Evolutionary conservation across 2,329 filamentous ascomycete species (phyloP), one percentile per base, ranked within the genome.

Genomic region (Ploettnerulaceae sp.): DNA sequence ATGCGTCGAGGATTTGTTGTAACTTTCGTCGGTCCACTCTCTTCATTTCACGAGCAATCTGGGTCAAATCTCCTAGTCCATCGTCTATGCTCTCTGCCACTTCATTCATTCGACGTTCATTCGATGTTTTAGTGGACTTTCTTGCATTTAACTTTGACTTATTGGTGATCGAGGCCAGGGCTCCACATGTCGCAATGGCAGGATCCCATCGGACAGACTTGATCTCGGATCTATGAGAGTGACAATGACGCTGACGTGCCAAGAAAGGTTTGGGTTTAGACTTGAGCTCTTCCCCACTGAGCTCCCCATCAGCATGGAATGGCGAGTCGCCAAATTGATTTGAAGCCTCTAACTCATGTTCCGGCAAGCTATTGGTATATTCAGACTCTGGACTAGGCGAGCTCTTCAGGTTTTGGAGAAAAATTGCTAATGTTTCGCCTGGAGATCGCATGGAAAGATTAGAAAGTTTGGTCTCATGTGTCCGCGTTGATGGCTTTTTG

Each of bases 151-250:
- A 9, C 31, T 36, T 35, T n/a, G 12, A 29, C 15, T 37, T 33
- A 15, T 25, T 44, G 20, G 28, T 38, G 7, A 36, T 36, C 24
- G 50, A 47, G 28, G 47, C 35, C 3, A 49, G 14, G 2, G 45
- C 49, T 2, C 49, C 53, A 24, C 34, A 44, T 22, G 45, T 45
- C n/a, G 57, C 26, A 15, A 57, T 53, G 20, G 55, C 53, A 14
- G 56, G 56, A 40, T 59, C 56, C 49, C 51, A 57, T 45, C 44
- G 55, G 22, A 59, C 54, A 22, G 55, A 56, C 37, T 56, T 58
- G 21, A 48, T 40, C 15, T 48, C 40, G 15, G 37, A 31, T 41
- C 37, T 18, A 7, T 32, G 38, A 42, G 21, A 31, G 2, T 8
- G 12, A 15, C 34, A 33, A 15, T 15, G 21, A 7, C 33, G 38